Conservation (phyloP, 805 yeast species). For the Ogataea sp. region DNA sequence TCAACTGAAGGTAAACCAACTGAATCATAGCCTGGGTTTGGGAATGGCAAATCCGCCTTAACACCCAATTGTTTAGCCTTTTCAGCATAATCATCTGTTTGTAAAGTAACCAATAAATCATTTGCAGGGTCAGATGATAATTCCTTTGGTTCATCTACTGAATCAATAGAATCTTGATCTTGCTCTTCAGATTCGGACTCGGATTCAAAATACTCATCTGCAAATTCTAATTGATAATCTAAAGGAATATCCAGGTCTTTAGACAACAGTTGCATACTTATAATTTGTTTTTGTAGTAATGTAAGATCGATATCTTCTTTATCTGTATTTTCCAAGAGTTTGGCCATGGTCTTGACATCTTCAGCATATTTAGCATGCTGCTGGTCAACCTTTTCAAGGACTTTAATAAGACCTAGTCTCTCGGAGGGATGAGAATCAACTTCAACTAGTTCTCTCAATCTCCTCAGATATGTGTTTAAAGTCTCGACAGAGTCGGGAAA, state of each 20-base stretch:
- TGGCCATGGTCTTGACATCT: constrained; percentile 22
- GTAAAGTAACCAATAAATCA: constrained; percentile 5
- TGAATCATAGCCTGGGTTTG: constrained; percentile 29
- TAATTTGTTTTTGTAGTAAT: constrained; percentile 48
- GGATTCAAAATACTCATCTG: constrained; percentile 12
- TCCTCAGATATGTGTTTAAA: constrained; percentile 18
- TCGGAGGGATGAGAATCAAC: constrained; percentile 23
- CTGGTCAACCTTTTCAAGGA: constrained; percentile 30
- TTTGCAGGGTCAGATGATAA: background rate
- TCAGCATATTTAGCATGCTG: constrained; percentile 29
- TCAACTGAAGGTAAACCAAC: constrained; percentile 49
- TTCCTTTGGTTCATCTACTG: constrained; percentile 1
- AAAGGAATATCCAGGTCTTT: constrained; percentile 60
- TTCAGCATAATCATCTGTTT: constrained; percentile 22
- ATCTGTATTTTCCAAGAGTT: constrained; percentile 9
- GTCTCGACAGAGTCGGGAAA: constrained; percentile 17
- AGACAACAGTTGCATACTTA: constrained; percentile 56
- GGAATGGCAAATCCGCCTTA: constrained; percentile 16
- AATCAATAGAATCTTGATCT: background rate
- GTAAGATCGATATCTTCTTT: constrained; percentile 32
- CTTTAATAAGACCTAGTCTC: constrained; percentile 34
- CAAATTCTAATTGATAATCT: constrained; percentile 32
- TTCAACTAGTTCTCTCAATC: constrained; percentile 18
- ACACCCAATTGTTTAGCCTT: constrained; percentile 36
- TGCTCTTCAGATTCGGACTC: too few relatives aligned